Conservation (phyloP, 345 rosid species). For the Geranium rotundifolium region DNA sequence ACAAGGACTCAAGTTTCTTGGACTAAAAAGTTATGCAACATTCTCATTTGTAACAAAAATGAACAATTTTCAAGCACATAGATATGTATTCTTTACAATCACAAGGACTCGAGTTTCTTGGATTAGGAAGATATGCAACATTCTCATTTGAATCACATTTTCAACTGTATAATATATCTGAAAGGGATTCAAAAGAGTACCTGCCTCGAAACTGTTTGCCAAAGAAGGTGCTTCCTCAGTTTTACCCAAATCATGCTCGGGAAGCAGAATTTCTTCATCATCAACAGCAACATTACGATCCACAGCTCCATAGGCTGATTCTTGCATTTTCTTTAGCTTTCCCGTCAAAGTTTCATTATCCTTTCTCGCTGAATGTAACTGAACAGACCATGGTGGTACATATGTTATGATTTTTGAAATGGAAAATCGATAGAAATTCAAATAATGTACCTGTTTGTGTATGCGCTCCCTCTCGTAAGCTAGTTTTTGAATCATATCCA, state of each 20-base stretch:
- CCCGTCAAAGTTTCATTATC: slow-evolving; percentile 39
- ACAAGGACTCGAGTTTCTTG: too few species aligned
- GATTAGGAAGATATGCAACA: too few species aligned
- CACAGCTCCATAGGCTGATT: slow-evolving; percentile 9
- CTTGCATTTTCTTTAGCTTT: slow-evolving; percentile 26
- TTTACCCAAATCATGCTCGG: slow-evolving; percentile 17
- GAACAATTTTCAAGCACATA: too few species aligned
- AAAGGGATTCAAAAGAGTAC: slow-evolving; percentile 21
- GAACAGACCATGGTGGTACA: slow-evolving; percentile 6
- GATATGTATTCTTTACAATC: too few species aligned
- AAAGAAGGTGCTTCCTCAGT: slow-evolving; percentile 23
- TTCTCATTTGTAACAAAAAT: too few species aligned
- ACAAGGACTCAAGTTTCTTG: too few species aligned
- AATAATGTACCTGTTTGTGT: slow-evolving; percentile 53
- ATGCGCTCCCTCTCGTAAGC: slow-evolving; percentile 69
- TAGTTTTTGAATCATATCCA: slow-evolving; percentile 61
- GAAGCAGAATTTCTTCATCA: slow-evolving; percentile 13
- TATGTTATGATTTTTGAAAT: background rate
- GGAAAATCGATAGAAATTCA: background rate
- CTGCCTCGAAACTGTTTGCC: slow-evolving; percentile 37
- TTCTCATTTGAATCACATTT: too few species aligned
- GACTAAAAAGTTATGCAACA: too few species aligned
- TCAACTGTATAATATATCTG: too few species aligned
- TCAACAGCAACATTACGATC: slow-evolving; percentile 17
- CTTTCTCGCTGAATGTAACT: slow-evolving; percentile 43